Evolutionary conservation across 495 filamentous ascomycete species (phyloP).

Genomic region (Sphaerosporella brunnea): DNA sequence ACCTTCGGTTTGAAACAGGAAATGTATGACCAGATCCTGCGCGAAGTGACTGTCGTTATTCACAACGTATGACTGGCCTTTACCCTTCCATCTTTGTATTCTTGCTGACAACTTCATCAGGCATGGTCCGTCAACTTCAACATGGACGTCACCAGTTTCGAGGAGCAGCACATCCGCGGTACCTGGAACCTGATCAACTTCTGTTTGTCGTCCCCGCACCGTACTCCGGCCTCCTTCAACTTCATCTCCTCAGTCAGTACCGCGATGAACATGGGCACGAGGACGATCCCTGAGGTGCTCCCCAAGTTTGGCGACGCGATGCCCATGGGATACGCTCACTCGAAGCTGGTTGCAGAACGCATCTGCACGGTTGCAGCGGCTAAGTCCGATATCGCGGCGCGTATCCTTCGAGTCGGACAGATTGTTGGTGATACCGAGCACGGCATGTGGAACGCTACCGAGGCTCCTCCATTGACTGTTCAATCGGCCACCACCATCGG

Average conservation of each 20-base stretch:
- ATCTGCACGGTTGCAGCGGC: slow-evolving; percentile 29
- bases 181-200: slow-evolving; percentile 39
- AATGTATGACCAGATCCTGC: slow-evolving; percentile 27
- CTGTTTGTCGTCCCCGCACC: slow-evolving; percentile 30
- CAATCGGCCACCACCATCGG: slow-evolving; percentile 32
- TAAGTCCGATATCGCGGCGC: slow-evolving; percentile 25
- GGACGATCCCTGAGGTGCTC: slow-evolving; percentile 31
- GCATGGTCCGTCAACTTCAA: slow-evolving; percentile 62
- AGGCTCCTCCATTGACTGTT: slow-evolving; percentile 45
- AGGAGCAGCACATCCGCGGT: slow-evolving; percentile 37
- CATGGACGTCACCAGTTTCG: slow-evolving; percentile 37
- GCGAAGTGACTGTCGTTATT: slow-evolving; percentile 34
- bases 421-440: slow-evolving; percentile 36
- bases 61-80: too few relatives aligned
- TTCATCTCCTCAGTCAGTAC: slow-evolving; percentile 46
- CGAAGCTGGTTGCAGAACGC: slow-evolving; percentile 44
- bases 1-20: slow-evolving; percentile 31
- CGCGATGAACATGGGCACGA: slow-evolving; percentile 23
- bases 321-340: slow-evolving; percentile 42
- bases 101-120: too few relatives aligned
- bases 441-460: slow-evolving; percentile 45
- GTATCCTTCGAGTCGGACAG: slow-evolving; percentile 41
- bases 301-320: slow-evolving; percentile 33
- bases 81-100: too few relatives aligned
- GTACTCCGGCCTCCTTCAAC: slow-evolving; percentile 29